Conservation (phyloP, 108 stramenopile species). For the Mediolabrus comicus region DNA sequence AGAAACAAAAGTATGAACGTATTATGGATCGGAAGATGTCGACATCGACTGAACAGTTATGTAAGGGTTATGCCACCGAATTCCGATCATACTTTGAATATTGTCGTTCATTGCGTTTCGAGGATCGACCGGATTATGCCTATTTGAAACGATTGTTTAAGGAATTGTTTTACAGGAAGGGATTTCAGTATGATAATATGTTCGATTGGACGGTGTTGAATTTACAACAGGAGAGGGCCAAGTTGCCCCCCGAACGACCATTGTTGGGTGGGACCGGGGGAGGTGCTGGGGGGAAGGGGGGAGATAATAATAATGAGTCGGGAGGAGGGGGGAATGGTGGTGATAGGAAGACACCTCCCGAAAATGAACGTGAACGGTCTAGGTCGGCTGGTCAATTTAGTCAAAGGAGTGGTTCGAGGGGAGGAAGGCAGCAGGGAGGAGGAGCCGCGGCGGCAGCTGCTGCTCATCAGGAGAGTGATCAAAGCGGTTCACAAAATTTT, state of each 20-base stretch:
- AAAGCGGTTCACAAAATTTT: slow-evolving; percentile 24
- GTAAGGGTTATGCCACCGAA: slow-evolving; percentile 99
- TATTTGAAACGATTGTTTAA: slow-evolving; percentile 97
- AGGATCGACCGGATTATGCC: slow-evolving; percentile 99
- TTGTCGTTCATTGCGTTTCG: slow-evolving; percentile 96
- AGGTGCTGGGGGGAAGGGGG: slow-evolving; percentile 23
- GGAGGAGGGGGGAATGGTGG: not conserved
- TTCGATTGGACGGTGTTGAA: slow-evolving; percentile 99
- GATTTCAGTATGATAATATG: slow-evolving; percentile 99
- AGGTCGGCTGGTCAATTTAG: slow-evolving; percentile 11
- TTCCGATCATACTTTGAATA: slow-evolving; percentile 99
- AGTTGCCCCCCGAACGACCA: slow-evolving; percentile 78
- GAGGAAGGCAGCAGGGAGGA: slow-evolving; percentile 9
- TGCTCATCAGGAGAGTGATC: slow-evolving; percentile 17
- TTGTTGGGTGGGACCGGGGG: slow-evolving; percentile 19
- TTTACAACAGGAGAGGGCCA: slow-evolving; percentile 87
- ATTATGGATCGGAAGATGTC: slow-evolving; percentile 99
- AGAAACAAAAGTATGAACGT: slow-evolving; percentile 99
- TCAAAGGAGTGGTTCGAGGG: slow-evolving; percentile 42
- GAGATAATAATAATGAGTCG: not conserved
- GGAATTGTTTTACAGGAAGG: slow-evolving; percentile 97
- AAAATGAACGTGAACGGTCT: slow-evolving; percentile 18
- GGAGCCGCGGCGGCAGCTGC: not conserved
- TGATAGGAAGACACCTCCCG: slow-evolving; percentile 26
- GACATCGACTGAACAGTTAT: slow-evolving; percentile 97